Base-by-base conservation (phyloP, 768 basidiomycete species). In the Lactifluus piperatus region DNA sequence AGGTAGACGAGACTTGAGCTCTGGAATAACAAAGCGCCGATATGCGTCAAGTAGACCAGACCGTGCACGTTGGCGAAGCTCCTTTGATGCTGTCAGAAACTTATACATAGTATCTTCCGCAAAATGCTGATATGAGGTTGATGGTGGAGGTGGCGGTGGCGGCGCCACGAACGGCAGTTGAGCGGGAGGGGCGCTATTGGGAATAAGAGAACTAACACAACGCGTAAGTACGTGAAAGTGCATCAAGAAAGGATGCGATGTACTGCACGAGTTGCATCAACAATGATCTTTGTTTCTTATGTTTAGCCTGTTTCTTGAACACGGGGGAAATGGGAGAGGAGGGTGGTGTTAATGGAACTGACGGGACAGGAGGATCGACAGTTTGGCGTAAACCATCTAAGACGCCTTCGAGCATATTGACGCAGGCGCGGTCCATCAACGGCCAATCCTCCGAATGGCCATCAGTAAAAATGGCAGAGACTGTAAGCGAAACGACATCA, bases 281-380 rank as follows among this genome's bases (percentile, higher is more conserved):
- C 59, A 89, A 68, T 16, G 88, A 89, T 45, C 82, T 77, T 64
- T 85, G 82, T 64, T 82, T 86, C 72, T 84, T 87, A 64, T 88
- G 84, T 62, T 78, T 80, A 43, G 72, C 66, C 3, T 64, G 64
- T 65, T 75, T 79, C 44, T 65, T 65, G 41, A 73, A 52, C 51
- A 67, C 64, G 9, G 70, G 65, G 37, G 71, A 64, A 32, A 60
- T 44, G 32, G 62, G 44, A 7, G 63, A 41, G 32, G 49, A 36
- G 13, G 64, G 59, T 4, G 66, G 44, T 37, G 62, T 45, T 3
- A 60, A 55, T 2, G 55, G 36, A 14, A 43, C 74, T 68, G 47
- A 67, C 48, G 56, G 74, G 72, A 47, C 69, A 63, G 52, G 78
- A 74, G 39, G 71, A 47, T 79, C 80, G 44, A 70, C 60, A 0